These are phyloP conservation scores for Priceomyces melissophilus DNA, from an alignment of 805 yeast species.

Conservation along the genomic window DNA sequence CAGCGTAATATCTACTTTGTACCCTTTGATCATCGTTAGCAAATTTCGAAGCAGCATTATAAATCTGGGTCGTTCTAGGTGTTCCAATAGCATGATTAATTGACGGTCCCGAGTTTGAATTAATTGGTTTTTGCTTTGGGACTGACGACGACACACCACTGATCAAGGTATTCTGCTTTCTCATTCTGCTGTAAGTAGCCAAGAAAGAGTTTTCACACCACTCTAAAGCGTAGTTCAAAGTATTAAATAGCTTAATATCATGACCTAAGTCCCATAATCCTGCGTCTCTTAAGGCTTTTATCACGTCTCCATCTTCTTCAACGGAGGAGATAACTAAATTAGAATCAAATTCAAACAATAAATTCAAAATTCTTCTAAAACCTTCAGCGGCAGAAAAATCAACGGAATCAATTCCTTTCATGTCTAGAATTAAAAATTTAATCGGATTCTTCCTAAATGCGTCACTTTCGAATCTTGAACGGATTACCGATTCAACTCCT, in stretches of 20 bases:
- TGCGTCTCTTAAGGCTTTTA: conserved; percentile 74
- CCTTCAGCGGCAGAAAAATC: conserved; percentile 98
- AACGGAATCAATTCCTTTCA: conserved; percentile 73
- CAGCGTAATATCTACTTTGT: conserved; percentile 49
- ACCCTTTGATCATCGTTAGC: conserved; percentile 39
- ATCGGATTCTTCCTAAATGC: conserved; percentile 56
- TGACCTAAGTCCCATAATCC: conserved; percentile 60
- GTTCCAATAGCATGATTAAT: conserved; percentile 36
- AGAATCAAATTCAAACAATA: conserved; percentile 65
- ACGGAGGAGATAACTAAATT: conserved; percentile 79
- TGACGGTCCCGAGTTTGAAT: conserved; percentile 1
- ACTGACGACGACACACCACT: background rate
- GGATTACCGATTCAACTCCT: conserved; percentile 74
- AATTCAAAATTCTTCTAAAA: conserved; percentile 78
- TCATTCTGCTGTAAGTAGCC: conserved; percentile 45
- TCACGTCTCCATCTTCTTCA: conserved; percentile 58
- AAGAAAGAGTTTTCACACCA: conserved; percentile 95
- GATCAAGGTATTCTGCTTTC: conserved; percentile 12
- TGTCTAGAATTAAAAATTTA: conserved; percentile 78
- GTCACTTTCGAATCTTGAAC: conserved; percentile 58
- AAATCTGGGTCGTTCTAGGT: conserved; percentile 51
- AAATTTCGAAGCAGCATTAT: conserved; percentile 49
- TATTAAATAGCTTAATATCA: conserved; percentile 61
- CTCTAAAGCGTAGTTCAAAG: conserved; percentile 84
- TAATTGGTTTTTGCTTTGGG: conserved; percentile 2